Base-by-base conservation (phyloP, 495 filamentous ascomycete genomes). In the Xylaria telfairii region DNA sequence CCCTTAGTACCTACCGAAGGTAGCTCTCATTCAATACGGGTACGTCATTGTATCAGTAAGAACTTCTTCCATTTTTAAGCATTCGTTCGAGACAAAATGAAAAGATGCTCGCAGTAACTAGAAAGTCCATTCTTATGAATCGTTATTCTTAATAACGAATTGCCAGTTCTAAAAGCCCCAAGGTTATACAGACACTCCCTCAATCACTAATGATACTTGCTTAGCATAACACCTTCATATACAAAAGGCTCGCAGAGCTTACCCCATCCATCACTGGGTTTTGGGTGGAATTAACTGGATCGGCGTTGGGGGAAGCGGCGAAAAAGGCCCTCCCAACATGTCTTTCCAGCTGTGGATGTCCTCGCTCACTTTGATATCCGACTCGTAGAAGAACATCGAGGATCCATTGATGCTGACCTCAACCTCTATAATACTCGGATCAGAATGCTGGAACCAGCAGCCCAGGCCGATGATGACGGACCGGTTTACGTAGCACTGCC, bases 311-410 rank as follows among this genome's bases (percentile, higher is more conserved):
- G n/a, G 26, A 26, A 4, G 5, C 46, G n/a, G 46, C 21, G n/a
- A 9, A 49, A 10, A n/a, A 51, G 21, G 47, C 2, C 10, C 47
- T 51, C 47, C 21, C 47, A 51, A 26, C 10, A 51, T 51, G 9
- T 51, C 47, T 37, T 34, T 30, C 44, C 30, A 51, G 5, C 17
- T 34, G 24, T 37, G 9, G 1, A 19, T 6, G 3, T 42, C 49
- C 21, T 44, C 34, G 6, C 44, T 10, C 19, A 59, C 6, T 17
- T 67, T 51, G 37, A 67, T 42, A 30, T 57, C 51, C 24, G 65
- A 44, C 66, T 68, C 53, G 54, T 21, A 68, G 42, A 68, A 68
- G 41, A 68, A 68, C 66, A 68, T 68, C 41, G 66, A 68, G 6
- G 66, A 68, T 19, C 66, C 66, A n/a, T 68, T 68, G 54, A 68